Base-by-base conservation (phyloP, 192 early-diverging fungal genomes). In the Mortierella claussenii region DNA sequence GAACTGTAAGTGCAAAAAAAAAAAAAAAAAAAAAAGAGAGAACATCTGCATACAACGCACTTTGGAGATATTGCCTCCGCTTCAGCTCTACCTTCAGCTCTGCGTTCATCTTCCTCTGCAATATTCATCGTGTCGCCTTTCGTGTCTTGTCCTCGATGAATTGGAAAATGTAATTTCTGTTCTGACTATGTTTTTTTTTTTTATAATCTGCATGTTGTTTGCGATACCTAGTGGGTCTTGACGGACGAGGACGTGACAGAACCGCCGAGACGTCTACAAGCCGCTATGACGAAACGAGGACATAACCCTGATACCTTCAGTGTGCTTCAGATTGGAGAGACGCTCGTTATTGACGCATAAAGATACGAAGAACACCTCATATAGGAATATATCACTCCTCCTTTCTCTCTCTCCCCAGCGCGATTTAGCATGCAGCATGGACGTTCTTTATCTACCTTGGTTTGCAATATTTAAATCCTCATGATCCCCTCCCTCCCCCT, bases 191-290 rank as follows among this genome's bases (percentile, higher is more conserved):
- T 56, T 47, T 26, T 65, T 20, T 54, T 44, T 54, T 2, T 23
- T 26, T 26, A 32, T 20, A 43, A 36, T 44, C 6, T 27, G 4
- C 21, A 11, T 57, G 20, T 48, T 8, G n/a, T n/a, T n/a, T n/a
- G n/a, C n/a, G n/a, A n/a, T n/a, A n/a, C n/a, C n/a, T 60, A 75
- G 71, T 96, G 91, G 86, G 59, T 85, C 4, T 80, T 96, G 60
- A 93, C 91, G 11, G 81, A 82, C 52, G 94, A 94, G 64, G 81
- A 83, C 13, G 67, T 88, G 5, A 83, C 75, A 36, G 92, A 92
- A 62, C 94, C 94, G 21, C 91, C 91, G 0, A 46, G 71, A 18
- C 80, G 88, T 26, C 69, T 95, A 56, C 63, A 65, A 18, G 76
- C 49, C n/a, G 90, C 70, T 8, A 67, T 92, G 86, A 64, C 61